Evolutionary conservation across 148 eudicot species (phyloP), one percentile per base, ranked within the genome.

Genomic region (Nepenthes gracilis): DNA sequence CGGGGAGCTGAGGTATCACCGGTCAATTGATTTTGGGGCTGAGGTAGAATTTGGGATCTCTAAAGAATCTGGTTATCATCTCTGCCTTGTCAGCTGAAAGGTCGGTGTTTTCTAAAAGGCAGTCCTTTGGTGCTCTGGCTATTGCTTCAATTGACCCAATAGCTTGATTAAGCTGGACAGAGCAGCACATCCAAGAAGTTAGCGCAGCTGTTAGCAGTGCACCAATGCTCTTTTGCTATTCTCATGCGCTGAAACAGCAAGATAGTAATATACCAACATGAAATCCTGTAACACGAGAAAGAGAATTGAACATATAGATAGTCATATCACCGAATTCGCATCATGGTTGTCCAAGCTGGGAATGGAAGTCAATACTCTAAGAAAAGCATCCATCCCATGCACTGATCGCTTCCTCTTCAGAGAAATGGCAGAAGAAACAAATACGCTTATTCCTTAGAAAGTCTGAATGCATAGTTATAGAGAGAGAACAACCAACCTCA

Each of bases 121-220:
- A 64, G 54, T 82, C 86, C 77, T 86, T 89, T 45, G 99, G 76
- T 61, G 92, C 84, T 71, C 85, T 93, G 43, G 99, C 92, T 68
- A 93, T 84, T 70, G 84, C 92, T 86, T 88, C 96, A 60, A 93
- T 81, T 23, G 99, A 93, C 47, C 99, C 99, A 50, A 93, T 75
- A 57, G 87, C 83, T 74, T 86, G 97, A 74, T 63, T 69, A 40
- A 93, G 95, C 99, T 93, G 90, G 63, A 61, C 43, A 59, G n/a
- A 36, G n/a, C 36, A 56, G 33, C 6, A 45, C 2, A 40, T 15
- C 9, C 43, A 12, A 43, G 35, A 36, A 9, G 60, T 37, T 58
- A 23, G 23, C 23, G 3, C 53, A 49, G 15, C 53, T 5, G 53
- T 49, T 2, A 10, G n/a, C 15, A 49, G 53, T 49, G 6, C 48